Evolutionary conservation across 306 rosid genomes (phyloP).

Genomic region (Casuarina cunninghamiana): DNA sequence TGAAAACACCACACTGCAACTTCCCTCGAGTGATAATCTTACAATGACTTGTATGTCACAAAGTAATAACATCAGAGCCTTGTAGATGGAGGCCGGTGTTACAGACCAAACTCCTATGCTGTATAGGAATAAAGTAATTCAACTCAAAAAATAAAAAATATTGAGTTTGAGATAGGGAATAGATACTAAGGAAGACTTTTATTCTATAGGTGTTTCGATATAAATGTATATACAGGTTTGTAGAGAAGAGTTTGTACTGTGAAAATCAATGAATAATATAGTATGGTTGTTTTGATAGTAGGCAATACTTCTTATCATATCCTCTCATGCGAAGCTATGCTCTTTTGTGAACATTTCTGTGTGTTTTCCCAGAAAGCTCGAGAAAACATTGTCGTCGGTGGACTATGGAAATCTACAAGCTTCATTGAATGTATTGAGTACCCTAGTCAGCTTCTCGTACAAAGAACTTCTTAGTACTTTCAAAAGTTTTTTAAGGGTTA

Average conservation of each 20-base stretch:
- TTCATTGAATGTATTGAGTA: no score
- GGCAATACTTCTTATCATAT: neutral
- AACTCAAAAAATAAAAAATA: neutral
- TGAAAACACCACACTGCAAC: slow-evolving; percentile 35
- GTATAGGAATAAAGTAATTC: slow-evolving; percentile 27
- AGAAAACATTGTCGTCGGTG: no score
- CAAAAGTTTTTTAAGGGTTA: no score
- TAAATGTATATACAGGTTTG: slow-evolving; percentile 11
- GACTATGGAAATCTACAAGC: no score
- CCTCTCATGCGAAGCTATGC: neutral
- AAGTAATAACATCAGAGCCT: slow-evolving; percentile 45
- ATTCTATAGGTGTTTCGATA: neutral
- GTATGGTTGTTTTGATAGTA: neutral
- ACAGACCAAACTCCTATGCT: slow-evolving; percentile 34
- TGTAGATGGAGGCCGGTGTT: slow-evolving; percentile 54
- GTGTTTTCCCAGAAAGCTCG: neutral
- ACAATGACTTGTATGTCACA: slow-evolving; percentile 10
- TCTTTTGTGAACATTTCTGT: neutral
- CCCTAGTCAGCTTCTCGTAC: no score
- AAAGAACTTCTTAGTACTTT: no score
- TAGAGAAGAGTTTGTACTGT: slow-evolving; percentile 7
- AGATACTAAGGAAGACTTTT: slow-evolving; percentile 1
- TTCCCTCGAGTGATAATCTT: slow-evolving; percentile 14
- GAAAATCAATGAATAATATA: slow-evolving; percentile 11
- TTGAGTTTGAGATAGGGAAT: slow-evolving; percentile 17